A percentile compares a stretch with the other conserved stretches of the same genome.
Conservation (phyloP, 768 basidiomycete genomes). For the Dacryopinax primogenitus region DNA sequence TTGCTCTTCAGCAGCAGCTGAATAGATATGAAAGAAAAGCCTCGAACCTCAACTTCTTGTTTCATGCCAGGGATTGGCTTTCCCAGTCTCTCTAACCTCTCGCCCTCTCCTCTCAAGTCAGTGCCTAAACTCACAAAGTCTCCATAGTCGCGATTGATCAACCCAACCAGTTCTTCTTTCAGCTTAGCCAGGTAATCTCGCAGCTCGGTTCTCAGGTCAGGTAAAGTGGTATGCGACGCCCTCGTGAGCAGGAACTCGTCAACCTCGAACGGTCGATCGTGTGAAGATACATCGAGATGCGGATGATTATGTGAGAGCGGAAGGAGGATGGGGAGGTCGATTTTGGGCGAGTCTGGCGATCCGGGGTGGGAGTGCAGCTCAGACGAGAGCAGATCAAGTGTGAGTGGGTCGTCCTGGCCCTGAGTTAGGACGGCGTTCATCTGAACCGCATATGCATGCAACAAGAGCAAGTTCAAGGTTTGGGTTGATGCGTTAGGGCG, state of each 20-base stretch:
- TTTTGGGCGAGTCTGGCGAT: constrained; percentile 18
- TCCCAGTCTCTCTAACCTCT: constrained; percentile 53
- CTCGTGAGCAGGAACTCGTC: constrained; percentile 82
- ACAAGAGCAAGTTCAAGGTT: not conserved
- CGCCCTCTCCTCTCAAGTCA: constrained; percentile 75
- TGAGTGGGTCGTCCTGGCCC: constrained; percentile 39
- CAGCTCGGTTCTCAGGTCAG: constrained; percentile 76
- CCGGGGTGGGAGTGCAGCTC: constrained; percentile 47
- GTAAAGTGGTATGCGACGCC: constrained; percentile 59
- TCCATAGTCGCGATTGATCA: constrained; percentile 97
- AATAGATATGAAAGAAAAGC: constrained; percentile 13
- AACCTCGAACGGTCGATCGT: constrained; percentile 45
- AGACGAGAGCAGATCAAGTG: constrained; percentile 59
- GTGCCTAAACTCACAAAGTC: constrained; percentile 95
- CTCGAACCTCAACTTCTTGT: constrained; percentile 51
- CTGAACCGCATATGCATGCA: not conserved
- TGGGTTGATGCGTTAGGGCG: not conserved
- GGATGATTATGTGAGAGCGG: constrained; percentile 74
- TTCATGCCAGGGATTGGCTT: constrained; percentile 53
- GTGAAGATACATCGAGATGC: constrained; percentile 45
- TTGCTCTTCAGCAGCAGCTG: constrained; percentile 11
- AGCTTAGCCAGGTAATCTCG: constrained; percentile 69
- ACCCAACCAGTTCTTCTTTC: constrained; percentile 85
- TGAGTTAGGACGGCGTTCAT: not conserved
- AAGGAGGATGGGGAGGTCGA: constrained; percentile 28